phyloP scores from a whole-genome alignment of 441 rosid species.

The Brassica hybrid region DNA sequence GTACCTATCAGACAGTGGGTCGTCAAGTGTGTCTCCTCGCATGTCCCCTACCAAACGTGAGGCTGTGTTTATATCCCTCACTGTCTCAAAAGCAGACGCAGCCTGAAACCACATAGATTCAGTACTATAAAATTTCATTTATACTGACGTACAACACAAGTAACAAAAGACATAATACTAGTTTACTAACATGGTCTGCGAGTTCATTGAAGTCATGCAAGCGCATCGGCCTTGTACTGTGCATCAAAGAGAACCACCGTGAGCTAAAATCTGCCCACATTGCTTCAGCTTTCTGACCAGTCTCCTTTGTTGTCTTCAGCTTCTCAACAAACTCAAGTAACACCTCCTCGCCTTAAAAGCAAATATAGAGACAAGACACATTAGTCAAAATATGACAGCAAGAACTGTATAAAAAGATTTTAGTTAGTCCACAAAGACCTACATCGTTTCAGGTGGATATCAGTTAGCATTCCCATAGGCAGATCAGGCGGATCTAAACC shows the following conservation, averaged over 20 bases:
- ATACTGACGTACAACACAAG: too few relatives aligned
- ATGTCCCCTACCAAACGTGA: slow-evolving; percentile 76
- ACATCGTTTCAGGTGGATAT: slow-evolving; percentile 69
- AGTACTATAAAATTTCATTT: too few relatives aligned
- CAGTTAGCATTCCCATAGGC: slow-evolving; percentile 73
- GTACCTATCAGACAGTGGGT: slow-evolving; percentile 68
- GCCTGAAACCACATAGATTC: too few relatives aligned
- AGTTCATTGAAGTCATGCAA: slow-evolving; percentile 67
- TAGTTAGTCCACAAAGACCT: too few relatives aligned
- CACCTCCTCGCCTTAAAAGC: slow-evolving; percentile 66
- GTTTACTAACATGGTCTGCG: slow-evolving; percentile 67
- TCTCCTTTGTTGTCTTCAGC: slow-evolving; percentile 54
- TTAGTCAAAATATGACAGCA: neutral
- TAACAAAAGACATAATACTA: neutral
- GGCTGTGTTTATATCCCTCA: slow-evolving; percentile 68
- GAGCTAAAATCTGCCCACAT: slow-evolving; percentile 81
- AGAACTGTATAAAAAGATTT: too few relatives aligned
- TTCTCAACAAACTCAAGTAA: slow-evolving; percentile 61
- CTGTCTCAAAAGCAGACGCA: slow-evolving; percentile 65
- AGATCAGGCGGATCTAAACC: slow-evolving; percentile 72
- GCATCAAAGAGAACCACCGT: slow-evolving; percentile 77
- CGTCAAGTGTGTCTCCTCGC: slow-evolving; percentile 71
- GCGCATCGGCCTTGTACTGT: slow-evolving; percentile 67
- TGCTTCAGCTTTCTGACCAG: slow-evolving; percentile 61
- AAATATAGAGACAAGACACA: neutral